These are phyloP conservation scores for Rhizopogon vinicolor DNA, from an alignment of 768 basidiomycete species.

Conservation along the genomic window DNA sequence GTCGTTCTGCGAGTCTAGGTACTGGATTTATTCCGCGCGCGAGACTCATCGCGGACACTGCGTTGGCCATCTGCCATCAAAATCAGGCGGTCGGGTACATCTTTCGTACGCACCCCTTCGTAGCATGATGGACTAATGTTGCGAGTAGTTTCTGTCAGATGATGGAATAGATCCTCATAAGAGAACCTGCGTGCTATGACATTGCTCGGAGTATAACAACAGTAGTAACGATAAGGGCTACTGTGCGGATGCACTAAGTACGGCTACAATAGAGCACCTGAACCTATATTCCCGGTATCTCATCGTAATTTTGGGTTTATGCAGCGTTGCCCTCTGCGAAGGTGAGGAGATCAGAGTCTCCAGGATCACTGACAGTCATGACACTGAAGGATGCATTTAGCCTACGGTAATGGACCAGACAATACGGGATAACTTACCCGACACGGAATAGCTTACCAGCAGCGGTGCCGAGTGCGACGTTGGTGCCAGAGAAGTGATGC, in stretches of 20 bases:
- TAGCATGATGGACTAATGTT: not conserved
- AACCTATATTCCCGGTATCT: not conserved
- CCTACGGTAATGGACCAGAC: not conserved
- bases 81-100: not conserved
- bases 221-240: not conserved
- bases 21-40: too few species aligned
- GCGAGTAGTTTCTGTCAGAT: too few species aligned
- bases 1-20: too few species aligned
- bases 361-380: conserved; percentile 94
- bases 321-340: conserved; percentile 72
- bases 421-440: conserved; percentile 48
- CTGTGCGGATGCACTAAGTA: not conserved
- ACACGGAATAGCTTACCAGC: conserved; percentile 99
- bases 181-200: not conserved
- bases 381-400: conserved; percentile 49
- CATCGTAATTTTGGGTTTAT: conserved; percentile 21
- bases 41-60: too few species aligned
- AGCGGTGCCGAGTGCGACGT: conserved; percentile 97
- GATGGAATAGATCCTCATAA: too few species aligned
- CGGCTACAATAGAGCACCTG: not conserved
- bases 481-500: conserved; percentile 97
- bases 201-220: not conserved
- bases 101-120: too few species aligned
- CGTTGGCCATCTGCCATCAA: too few species aligned
- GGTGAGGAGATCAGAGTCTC: conserved; percentile 93